These are phyloP conservation scores for Lomentospora prolificans DNA, from an alignment of 2,329 filamentous ascomycete genomes.

Conservation along the genomic window DNA sequence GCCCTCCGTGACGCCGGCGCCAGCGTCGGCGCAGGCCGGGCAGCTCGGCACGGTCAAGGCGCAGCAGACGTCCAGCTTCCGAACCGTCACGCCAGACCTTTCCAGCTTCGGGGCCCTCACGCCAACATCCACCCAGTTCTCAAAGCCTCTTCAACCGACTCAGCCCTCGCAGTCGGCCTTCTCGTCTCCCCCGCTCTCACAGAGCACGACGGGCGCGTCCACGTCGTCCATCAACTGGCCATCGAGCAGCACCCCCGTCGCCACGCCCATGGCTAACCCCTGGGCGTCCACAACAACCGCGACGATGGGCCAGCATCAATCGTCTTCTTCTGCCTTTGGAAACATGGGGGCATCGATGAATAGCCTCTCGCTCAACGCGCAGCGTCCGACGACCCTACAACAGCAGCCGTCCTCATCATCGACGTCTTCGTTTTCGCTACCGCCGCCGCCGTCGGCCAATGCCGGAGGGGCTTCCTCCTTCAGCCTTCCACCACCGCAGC, in stretches of 20 bases:
- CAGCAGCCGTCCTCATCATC: constrained; percentile 19
- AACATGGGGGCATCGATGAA: constrained; percentile 34
- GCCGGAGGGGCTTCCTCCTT: constrained; percentile 28
- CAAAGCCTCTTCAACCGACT: constrained; percentile 45
- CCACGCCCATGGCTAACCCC: constrained; percentile 27
- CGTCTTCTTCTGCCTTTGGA: constrained; percentile 17
- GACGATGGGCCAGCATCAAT: constrained; percentile 5
- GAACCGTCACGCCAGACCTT: constrained; percentile 51
- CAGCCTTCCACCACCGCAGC: constrained; percentile 37
- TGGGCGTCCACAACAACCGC: constrained; percentile 35
- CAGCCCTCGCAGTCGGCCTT: constrained; percentile 15
- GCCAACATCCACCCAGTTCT: constrained; percentile 53
- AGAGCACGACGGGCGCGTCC: constrained; percentile 13
- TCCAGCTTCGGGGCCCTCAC: constrained; percentile 43
- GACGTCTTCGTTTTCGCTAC: constrained; percentile 39
- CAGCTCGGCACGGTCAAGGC: constrained; percentile 12
- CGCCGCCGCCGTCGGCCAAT: constrained; percentile 37
- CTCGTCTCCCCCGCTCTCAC: constrained; percentile 18
- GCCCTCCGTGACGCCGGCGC: constrained; percentile 31
- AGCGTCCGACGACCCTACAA: constrained; percentile 20
- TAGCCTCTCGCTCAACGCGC: constrained; percentile 36
- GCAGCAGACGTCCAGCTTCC: constrained; percentile 31
- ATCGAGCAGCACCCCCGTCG: constrained; percentile 25
- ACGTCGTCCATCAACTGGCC: constrained; percentile 42
- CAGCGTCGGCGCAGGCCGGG: constrained; percentile 1